Conservation (phyloP, 164 flowering plant genomes). For the Magnolia changhungtana region DNA sequence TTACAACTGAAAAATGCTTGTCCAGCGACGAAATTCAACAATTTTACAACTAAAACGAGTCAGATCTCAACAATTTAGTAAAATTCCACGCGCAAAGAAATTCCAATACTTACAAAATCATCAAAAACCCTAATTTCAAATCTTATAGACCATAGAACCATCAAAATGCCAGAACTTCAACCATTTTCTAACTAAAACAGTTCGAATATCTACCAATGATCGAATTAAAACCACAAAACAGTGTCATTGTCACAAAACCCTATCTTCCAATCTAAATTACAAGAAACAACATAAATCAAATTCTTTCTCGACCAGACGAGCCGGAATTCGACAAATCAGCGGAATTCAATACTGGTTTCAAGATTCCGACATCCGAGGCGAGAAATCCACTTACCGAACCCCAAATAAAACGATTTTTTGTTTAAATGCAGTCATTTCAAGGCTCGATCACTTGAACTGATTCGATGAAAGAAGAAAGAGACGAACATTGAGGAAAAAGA, state of each 20-base stretch:
- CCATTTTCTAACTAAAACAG: neutral
- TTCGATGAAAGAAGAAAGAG: constrained; percentile 8
- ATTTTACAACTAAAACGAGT: no score
- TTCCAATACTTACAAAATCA: neutral
- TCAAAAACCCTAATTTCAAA: no score
- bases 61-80: constrained; percentile 1
- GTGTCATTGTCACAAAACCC: neutral
- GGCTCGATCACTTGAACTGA: neutral
- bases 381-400: neutral
- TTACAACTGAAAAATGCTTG: neutral
- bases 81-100: neutral
- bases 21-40: neutral
- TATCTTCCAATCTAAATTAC: neutral
- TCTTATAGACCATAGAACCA: neutral
- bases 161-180: neutral
- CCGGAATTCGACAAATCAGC: neutral
- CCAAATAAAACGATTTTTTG: neutral
- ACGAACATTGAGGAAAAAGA: constrained; percentile 6
- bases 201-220: neutral
- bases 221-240: neutral
- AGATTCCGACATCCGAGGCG: neutral
- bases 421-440: neutral
- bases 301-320: neutral
- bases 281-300: neutral
- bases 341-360: neutral